A percentile compares a stretch with the other conserved stretches of the same genome.
Conservation (phyloP, 78 protist species). For the Cavenderia fasciculata region DNA sequence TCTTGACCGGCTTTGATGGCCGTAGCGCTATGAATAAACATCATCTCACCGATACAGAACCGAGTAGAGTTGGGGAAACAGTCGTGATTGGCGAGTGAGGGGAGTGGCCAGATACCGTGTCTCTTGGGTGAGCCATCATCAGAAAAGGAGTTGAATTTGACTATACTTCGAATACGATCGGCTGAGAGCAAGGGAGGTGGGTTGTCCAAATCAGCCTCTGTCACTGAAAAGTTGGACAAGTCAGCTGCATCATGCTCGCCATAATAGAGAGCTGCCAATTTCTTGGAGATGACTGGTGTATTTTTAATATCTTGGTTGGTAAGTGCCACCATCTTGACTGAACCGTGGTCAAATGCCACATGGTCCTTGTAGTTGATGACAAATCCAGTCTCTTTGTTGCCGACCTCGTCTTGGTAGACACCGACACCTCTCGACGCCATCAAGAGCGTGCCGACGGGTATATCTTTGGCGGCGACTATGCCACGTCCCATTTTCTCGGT, state of each 20-base stretch:
- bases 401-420: neutral
- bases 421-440: slow-evolving; percentile 19
- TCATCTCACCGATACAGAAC: slow-evolving; percentile 16
- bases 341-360: neutral
- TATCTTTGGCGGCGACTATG: neutral
- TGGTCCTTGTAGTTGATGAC: neutral
- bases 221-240: neutral
- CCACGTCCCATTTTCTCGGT: slow-evolving; percentile 12
- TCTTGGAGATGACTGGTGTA: neutral
- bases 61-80: neutral
- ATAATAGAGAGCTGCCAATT: neutral
- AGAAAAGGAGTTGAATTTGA: neutral
- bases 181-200: neutral
- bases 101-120: slow-evolving; percentile 1
- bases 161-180: neutral
- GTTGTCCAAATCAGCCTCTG: neutral
- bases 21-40: neutral
- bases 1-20: neutral
- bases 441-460: neutral
- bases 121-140: neutral
- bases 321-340: neutral
- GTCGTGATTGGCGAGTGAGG: slow-evolving; percentile 4
- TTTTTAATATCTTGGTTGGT: neutral
- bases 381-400: neutral
- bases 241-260: neutral